Conservation (phyloP, 257 asterid species). For the Plantago major region DNA sequence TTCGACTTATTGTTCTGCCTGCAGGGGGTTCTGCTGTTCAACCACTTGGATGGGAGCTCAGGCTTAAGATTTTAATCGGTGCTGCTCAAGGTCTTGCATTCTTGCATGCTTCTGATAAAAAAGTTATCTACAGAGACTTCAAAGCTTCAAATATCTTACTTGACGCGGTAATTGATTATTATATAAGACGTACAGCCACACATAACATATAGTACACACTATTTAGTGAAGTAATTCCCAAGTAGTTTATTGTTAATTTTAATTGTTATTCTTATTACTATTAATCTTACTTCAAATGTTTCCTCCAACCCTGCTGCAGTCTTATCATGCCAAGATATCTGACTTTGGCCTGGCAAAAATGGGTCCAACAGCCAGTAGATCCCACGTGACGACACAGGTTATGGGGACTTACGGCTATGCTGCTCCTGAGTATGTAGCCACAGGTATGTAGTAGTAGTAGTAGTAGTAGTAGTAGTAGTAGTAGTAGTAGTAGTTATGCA, state of each 20-base stretch:
- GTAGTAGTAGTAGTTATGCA: background rate
- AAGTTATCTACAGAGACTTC: constrained; percentile 47
- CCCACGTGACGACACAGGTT: constrained; percentile 50
- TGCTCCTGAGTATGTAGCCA: constrained; percentile 52
- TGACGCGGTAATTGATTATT: constrained; percentile 32
- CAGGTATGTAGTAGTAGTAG: constrained; percentile 28
- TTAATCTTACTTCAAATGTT: background rate
- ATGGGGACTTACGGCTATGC: constrained; percentile 55
- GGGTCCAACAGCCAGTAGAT: constrained; percentile 47
- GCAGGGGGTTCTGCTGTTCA: constrained; percentile 46
- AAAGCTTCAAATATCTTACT: constrained; percentile 59
- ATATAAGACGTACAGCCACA: background rate
- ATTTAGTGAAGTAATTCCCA: too few relatives aligned
- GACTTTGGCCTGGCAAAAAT: constrained; percentile 51
- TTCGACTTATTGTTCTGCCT: background rate
- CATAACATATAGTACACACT: too few relatives aligned
- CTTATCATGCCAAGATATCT: constrained; percentile 49
- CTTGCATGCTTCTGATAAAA: constrained; percentile 40
- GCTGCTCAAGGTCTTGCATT: constrained; percentile 52
- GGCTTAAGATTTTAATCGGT: constrained; percentile 47
- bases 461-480: background rate
- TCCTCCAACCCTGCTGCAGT: constrained; percentile 18
- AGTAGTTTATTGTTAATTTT: too few relatives aligned
- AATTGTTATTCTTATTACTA: too few relatives aligned
- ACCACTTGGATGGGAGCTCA: constrained; percentile 46